Percentiles rank a stretch among this genome's conserved stretches.
phyloP scores from a whole-genome alignment of 1,284 basidiomycete species.

The Meira miltonrushii region DNA sequence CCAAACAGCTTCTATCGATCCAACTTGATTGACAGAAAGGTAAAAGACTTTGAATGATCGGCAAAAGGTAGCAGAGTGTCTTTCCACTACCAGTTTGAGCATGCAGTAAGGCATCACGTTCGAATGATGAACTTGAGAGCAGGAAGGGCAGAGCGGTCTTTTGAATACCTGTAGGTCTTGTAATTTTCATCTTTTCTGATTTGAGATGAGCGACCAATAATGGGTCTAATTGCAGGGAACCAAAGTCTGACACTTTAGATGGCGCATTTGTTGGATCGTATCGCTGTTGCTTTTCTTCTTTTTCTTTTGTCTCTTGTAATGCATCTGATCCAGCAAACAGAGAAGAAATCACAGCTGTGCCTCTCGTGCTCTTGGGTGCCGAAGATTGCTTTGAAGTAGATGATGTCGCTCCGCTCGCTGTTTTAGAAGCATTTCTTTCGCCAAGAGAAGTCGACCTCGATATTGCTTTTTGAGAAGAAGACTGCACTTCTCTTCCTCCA shows the following conservation, averaged over 20 bases:
- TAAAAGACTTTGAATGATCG: slow-evolving; percentile 88
- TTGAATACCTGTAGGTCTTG: slow-evolving; percentile 82
- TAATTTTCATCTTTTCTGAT: slow-evolving; percentile 69
- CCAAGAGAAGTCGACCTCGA: neutral
- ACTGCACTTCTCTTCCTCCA: neutral
- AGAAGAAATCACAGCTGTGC: slow-evolving; percentile 18
- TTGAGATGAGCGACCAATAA: slow-evolving; percentile 74
- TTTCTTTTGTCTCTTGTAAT: neutral
- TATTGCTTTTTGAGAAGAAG: neutral
- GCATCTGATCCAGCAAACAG: slow-evolving; percentile 17
- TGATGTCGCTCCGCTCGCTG: neutral
- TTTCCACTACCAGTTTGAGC: slow-evolving; percentile 98
- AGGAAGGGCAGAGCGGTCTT: slow-evolving; percentile 72
- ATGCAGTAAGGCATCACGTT: slow-evolving; percentile 84
- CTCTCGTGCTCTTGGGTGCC: neutral
- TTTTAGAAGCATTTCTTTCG: slow-evolving; percentile 2
- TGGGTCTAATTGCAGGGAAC: slow-evolving; percentile 68
- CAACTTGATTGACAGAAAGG: slow-evolving; percentile 68
- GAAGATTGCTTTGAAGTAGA: slow-evolving; percentile 4
- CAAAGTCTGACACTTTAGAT: slow-evolving; percentile 54
- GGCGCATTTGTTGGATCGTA: slow-evolving; percentile 43
- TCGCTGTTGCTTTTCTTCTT: neutral
- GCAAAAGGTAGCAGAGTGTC: slow-evolving; percentile 87
- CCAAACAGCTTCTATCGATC: slow-evolving; percentile 65
- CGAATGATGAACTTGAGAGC: slow-evolving; percentile 54